phyloP scores from a whole-genome alignment of 305 asterid genomes.

The Caryopteris hybrid region DNA sequence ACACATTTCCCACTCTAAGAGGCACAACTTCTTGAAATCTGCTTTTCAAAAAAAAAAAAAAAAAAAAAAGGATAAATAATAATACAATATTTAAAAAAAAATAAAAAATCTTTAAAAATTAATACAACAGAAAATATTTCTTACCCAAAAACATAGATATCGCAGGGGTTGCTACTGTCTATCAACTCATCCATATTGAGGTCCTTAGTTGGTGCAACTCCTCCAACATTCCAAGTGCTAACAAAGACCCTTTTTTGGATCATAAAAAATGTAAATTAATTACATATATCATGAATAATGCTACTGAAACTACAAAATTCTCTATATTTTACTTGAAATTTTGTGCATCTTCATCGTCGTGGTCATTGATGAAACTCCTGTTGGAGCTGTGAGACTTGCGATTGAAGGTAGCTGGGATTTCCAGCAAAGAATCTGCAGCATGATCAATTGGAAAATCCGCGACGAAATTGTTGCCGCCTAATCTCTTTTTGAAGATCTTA shows the following conservation, averaged over 20 bases:
- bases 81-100: too few species aligned
- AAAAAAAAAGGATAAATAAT: too few species aligned
- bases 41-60: neutral
- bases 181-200: conserved; percentile 43
- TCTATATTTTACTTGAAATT: conserved; percentile 33
- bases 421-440: conserved; percentile 10
- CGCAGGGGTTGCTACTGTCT: conserved; percentile 35
- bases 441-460: conserved; percentile 39
- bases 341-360: conserved; percentile 11
- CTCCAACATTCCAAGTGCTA: conserved; percentile 69
- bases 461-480: conserved; percentile 49
- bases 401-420: conserved; percentile 21
- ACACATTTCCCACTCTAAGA: conserved; percentile 37
- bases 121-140: too few species aligned
- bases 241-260: conserved; percentile 41
- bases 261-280: too few species aligned
- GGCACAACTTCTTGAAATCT: conserved; percentile 80
- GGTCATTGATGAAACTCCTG: conserved; percentile 6
- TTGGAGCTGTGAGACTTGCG: conserved; percentile 20
- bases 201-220: conserved; percentile 41
- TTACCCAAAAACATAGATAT: conserved; percentile 61
- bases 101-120: too few species aligned
- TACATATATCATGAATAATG: neutral
- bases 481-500: conserved; percentile 40
- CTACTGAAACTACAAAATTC: neutral